Evolutionary conservation across 2,329 filamentous ascomycete species (phyloP).

Genomic region (Fusarium palustre): DNA sequence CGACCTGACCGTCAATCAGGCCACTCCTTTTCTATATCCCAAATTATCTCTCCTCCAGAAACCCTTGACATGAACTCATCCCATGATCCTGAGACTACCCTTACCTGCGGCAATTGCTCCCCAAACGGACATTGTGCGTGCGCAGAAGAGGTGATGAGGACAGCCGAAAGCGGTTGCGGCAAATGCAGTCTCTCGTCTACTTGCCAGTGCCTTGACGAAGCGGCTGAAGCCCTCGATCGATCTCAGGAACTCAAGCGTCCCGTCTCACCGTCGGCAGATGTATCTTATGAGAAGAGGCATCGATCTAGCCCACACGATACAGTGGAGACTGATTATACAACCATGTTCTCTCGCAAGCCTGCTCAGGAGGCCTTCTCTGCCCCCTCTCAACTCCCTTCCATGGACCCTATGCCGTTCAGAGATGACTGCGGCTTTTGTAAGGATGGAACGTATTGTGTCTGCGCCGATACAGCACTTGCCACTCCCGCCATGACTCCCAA

Average conservation of each 20-base stretch:
- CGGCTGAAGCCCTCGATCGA: conserved; percentile 61
- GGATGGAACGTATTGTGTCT: conserved; percentile 84
- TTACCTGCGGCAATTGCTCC: conserved; percentile 68
- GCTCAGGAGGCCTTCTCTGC: conserved; percentile 42
- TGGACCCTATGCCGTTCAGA: conserved; percentile 59
- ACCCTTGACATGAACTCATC: conserved; percentile 50
- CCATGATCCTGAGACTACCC: conserved; percentile 49
- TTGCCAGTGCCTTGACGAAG: conserved; percentile 74
- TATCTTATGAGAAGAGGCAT: conserved; percentile 66
- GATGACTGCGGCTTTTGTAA: conserved; percentile 87
- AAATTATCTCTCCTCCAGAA: conserved; percentile 68
- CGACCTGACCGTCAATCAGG: conserved; percentile 48
- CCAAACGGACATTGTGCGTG: conserved; percentile 67
- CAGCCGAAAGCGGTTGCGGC: conserved; percentile 69
- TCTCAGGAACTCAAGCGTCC: conserved; percentile 61
- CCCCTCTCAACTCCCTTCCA: conserved; percentile 54
- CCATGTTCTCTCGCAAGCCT: conserved; percentile 67
- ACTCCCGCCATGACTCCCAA: conserved; percentile 56
- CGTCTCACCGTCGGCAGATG: conserved; percentile 57
- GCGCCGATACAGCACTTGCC: conserved; percentile 70
- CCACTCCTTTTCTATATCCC: conserved; percentile 66
- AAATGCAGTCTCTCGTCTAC: conserved; percentile 71
- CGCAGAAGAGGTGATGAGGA: conserved; percentile 68
- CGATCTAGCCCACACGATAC: conserved; percentile 62
- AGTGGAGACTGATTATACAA: conserved; percentile 80